Percentiles rank a stretch among this genome's conserved stretches.
Conservation (phyloP, 306 rosid species). For the Quercus ilex region DNA sequence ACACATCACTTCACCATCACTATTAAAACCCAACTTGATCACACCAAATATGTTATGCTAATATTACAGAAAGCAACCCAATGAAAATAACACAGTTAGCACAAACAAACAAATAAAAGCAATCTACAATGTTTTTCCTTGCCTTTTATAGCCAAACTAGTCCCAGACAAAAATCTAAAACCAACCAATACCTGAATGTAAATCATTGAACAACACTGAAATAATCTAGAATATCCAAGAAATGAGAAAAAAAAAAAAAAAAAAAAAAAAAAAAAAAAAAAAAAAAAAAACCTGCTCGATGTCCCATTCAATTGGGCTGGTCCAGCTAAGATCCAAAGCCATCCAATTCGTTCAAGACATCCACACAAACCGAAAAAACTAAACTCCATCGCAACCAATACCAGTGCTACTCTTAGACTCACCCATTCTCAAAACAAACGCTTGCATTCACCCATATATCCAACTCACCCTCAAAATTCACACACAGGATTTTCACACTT, state of each 20-base stretch:
- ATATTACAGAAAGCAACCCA: background rate
- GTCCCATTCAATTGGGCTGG: constrained; percentile 84
- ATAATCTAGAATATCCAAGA: background rate
- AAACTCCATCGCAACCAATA: no score
- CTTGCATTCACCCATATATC: constrained; percentile 61
- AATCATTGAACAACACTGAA: background rate
- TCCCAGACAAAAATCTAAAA: no score
- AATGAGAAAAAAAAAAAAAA: background rate
- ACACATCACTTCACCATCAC: background rate
- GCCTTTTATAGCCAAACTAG: no score
- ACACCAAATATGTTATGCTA: background rate
- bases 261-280: background rate
- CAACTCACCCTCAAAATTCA: background rate
- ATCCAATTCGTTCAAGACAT: no score
- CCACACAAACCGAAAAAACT: no score
- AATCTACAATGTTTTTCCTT: no score
- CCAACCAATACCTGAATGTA: background rate
- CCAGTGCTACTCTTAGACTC: no score
- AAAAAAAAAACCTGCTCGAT: constrained; percentile 65
- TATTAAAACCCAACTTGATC: background rate
- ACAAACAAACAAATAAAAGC: no score
- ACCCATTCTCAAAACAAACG: constrained; percentile 51
- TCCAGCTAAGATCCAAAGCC: constrained; percentile 82
- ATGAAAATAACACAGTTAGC: background rate
- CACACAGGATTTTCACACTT: background rate